A percentile compares a stretch with the other conserved stretches of the same genome.
Evolutionary conservation across 2,329 filamentous ascomycete genomes (phyloP).

Genomic region (Monosporascus sp.): DNA sequence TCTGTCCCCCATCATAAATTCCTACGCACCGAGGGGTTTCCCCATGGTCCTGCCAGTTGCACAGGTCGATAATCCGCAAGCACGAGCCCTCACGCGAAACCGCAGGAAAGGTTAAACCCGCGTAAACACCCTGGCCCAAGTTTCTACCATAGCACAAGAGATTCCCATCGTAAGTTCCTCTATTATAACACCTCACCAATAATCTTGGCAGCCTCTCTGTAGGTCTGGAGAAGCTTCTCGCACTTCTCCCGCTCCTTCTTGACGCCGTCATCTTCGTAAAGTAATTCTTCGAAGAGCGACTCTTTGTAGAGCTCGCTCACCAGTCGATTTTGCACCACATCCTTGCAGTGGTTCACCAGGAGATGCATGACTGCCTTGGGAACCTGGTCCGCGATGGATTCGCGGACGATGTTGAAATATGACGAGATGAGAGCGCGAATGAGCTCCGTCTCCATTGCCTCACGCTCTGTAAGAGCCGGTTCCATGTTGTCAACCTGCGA

Average conservation of each 20-base stretch:
- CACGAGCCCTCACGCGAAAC: background rate
- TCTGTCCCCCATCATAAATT: no score
- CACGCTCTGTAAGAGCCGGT: constrained; percentile 87
- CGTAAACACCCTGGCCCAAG: background rate
- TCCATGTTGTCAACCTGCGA: constrained; percentile 58
- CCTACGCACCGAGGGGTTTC: no score
- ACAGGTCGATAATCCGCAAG: no score
- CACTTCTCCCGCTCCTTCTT: constrained; percentile 99
- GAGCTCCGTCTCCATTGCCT: constrained; percentile 94
- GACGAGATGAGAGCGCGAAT: constrained; percentile 95
- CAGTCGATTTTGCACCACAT: constrained; percentile 93
- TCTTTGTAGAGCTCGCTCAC: constrained; percentile 96
- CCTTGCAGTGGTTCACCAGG: constrained; percentile 96
- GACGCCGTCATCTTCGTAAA: constrained; percentile 96
- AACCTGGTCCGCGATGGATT: constrained; percentile 97
- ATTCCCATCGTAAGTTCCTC: background rate
- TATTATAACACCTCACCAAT: constrained; percentile 85
- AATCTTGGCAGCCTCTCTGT: constrained; percentile 96
- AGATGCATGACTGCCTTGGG: constrained; percentile 99
- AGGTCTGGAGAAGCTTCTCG: constrained; percentile 89
- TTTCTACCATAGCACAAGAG: constrained; percentile 4
- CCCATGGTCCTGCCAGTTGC: no score
- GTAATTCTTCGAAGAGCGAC: constrained; percentile 78
- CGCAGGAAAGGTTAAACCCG: no score
- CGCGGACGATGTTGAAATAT: constrained; percentile 98